Evolutionary conservation across 495 filamentous ascomycete genomes (phyloP).

Genomic region (Pyrenula aspistea): DNA sequence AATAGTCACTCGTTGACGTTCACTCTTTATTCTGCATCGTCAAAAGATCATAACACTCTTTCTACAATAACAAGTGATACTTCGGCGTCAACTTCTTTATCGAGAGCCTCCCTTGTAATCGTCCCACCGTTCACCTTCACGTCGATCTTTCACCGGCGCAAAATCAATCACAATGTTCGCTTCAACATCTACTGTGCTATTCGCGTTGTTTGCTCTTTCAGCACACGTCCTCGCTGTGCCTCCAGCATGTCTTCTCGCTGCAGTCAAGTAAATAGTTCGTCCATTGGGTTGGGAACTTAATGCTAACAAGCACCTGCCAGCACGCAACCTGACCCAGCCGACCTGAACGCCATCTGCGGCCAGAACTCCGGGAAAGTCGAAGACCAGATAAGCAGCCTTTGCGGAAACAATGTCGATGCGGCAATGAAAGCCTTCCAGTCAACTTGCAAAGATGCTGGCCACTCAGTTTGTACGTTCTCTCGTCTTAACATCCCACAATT

Average conservation of each 20-base stretch:
- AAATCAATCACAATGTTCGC: conserved; percentile 20
- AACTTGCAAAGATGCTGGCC: conserved; percentile 14
- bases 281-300: conserved; percentile 1
- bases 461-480: conserved; percentile 16
- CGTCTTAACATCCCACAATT: neutral
- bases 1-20: neutral
- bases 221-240: conserved; percentile 20
- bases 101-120: neutral
- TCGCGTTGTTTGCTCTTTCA: conserved; percentile 17
- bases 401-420: conserved; percentile 8
- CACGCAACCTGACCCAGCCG: conserved; percentile 19
- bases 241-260: conserved; percentile 27
- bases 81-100: neutral
- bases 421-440: conserved; percentile 15
- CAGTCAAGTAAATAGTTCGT: conserved; percentile 18
- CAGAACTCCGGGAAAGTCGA: conserved; percentile 9
- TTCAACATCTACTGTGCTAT: conserved; percentile 13
- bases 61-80: neutral
- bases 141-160: too few relatives aligned
- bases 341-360: conserved; percentile 17
- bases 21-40: neutral
- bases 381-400: conserved; percentile 12
- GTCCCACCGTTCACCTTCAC: neutral
- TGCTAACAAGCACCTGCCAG: conserved; percentile 11
- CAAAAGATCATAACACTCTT: neutral